phyloP scores from a whole-genome alignment of 768 basidiomycete genomes.

The Lactarius evosmus region DNA sequence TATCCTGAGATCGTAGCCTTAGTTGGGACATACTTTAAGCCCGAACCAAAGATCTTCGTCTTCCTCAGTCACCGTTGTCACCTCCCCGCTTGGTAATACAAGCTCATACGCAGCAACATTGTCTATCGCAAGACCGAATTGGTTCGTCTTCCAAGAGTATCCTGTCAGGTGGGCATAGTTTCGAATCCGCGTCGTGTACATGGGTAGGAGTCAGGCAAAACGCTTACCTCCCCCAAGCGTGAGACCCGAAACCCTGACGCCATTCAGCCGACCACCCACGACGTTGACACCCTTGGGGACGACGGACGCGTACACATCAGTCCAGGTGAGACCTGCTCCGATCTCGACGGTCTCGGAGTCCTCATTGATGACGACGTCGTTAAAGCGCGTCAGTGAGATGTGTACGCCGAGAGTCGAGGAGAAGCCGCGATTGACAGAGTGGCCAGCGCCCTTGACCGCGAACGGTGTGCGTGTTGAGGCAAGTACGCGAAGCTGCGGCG shows the following conservation, averaged over 20 bases:
- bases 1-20: no score
- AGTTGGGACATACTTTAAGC: constrained; percentile 3
- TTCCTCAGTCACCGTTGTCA: constrained; percentile 8
- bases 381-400: constrained; percentile 30
- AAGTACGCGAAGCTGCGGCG: constrained; percentile 10
- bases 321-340: constrained; percentile 32
- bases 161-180: constrained; percentile 23
- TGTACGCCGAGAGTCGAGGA: constrained; percentile 33
- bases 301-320: constrained; percentile 30
- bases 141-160: constrained; percentile 37
- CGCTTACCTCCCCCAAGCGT: constrained; percentile 30
- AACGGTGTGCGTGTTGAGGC: constrained; percentile 7
- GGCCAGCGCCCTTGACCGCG: constrained; percentile 32
- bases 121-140: constrained; percentile 37
- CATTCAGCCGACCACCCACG: constrained; percentile 29
- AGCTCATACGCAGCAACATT: constrained; percentile 33
- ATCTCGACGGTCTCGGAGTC: constrained; percentile 22
- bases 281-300: constrained; percentile 28
- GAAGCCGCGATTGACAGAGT: constrained; percentile 29
- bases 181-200: not conserved
- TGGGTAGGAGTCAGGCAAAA: not conserved
- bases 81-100: constrained; percentile 34
- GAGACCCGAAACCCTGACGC: constrained; percentile 30
- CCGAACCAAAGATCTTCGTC: constrained; percentile 24
- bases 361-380: constrained; percentile 17